Percentiles rank a stretch among this genome's conserved stretches.
Conservation (phyloP, 306 rosid genomes). For the Carpinus viminea region DNA sequence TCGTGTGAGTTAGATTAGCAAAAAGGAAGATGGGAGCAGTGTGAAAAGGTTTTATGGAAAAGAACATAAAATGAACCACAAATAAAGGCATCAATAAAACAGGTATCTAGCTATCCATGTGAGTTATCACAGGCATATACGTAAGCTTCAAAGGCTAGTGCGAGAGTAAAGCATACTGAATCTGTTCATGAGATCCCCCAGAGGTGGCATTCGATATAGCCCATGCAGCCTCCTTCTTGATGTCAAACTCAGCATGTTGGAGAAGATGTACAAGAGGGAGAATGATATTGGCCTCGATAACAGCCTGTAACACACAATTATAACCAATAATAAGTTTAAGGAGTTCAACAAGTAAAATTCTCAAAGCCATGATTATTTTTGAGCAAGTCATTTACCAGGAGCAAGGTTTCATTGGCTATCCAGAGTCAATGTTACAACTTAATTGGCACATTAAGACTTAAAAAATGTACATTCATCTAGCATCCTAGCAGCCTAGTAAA, state of each 20-base stretch:
- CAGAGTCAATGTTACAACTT: background rate
- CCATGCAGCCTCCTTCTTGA: slow-evolving; percentile 85
- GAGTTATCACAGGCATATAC: background rate
- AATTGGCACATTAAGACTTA: background rate
- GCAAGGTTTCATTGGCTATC: background rate
- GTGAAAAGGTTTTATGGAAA: background rate
- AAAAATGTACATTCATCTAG: background rate
- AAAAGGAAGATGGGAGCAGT: background rate
- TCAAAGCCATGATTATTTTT: background rate
- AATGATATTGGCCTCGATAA: slow-evolving; percentile 56
- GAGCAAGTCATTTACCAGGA: background rate
- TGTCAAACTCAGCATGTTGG: slow-evolving; percentile 60
- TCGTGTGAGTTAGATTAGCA: background rate
- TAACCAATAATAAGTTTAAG: background rate
- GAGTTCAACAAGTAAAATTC: background rate
- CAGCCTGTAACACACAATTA: slow-evolving; percentile 49
- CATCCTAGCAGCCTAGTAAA: background rate
- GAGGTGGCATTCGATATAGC: slow-evolving; percentile 73
- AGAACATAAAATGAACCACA: background rate
- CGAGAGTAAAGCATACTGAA: slow-evolving; percentile 45
- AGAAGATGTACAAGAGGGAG: slow-evolving; percentile 62
- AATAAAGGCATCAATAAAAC: background rate
- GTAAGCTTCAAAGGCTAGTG: background rate
- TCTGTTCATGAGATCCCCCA: slow-evolving; percentile 71
- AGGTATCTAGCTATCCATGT: background rate